Conservation (phyloP, 179 eudicot species). For the Silene vulgaris region DNA sequence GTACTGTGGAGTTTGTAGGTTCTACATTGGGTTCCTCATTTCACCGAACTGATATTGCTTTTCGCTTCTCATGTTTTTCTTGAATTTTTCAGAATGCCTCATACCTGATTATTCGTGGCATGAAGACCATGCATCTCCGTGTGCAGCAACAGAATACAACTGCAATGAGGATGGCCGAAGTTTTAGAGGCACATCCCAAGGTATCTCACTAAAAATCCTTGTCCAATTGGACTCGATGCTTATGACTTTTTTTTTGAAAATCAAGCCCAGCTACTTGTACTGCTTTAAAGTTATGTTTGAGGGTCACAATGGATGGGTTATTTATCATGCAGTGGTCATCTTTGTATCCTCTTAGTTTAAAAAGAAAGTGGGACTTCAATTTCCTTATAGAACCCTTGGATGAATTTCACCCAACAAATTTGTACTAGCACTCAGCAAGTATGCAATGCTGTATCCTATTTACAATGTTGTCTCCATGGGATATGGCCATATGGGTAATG, state of each 20-base stretch:
- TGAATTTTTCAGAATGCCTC: conserved; percentile 70
- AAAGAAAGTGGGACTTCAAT: not conserved
- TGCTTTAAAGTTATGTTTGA: not conserved
- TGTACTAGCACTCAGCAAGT: not conserved
- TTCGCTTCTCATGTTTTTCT: not conserved
- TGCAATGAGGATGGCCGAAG: conserved; percentile 84
- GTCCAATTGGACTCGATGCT: not conserved
- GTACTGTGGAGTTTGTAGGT: not conserved
- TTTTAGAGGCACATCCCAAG: conserved; percentile 99
- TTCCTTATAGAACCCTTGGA: not conserved
- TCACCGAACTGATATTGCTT: not conserved
- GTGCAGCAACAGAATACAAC: conserved; percentile 92
- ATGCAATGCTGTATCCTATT: not conserved
- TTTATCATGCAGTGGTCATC: not conserved
- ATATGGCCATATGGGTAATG: not conserved
- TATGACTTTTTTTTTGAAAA: not conserved
- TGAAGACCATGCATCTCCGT: conserved; percentile 97
- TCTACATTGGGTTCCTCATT: not conserved
- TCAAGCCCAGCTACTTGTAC: not conserved
- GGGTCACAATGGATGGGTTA: not conserved
- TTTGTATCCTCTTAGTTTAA: not conserved
- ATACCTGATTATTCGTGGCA: conserved; percentile 79
- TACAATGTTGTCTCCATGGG: not conserved
- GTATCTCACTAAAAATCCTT: conserved; percentile 33
- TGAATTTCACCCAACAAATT: not conserved